Conservation (phyloP, 768 basidiomycete genomes). For the Mycena rosella region DNA sequence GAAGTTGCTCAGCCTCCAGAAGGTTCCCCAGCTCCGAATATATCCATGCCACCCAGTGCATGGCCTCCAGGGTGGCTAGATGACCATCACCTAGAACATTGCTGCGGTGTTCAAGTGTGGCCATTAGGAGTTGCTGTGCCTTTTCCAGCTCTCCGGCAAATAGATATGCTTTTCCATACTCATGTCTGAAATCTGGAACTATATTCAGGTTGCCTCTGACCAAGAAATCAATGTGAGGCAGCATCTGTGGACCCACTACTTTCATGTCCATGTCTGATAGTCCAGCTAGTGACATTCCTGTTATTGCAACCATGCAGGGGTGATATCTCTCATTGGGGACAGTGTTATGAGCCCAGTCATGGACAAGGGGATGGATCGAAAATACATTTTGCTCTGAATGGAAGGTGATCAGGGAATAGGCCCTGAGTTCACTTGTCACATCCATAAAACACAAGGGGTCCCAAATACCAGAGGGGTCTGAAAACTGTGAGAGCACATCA, state of each 20-base stretch:
- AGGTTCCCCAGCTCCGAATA: neutral
- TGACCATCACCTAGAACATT: no score
- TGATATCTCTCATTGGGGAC: neutral
- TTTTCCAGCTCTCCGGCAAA: neutral
- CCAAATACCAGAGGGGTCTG: no score
- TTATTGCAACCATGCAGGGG: neutral
- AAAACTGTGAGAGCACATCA: no score
- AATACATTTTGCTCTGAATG: no score
- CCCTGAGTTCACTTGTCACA: no score
- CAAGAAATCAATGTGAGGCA: neutral
- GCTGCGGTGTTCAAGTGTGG: no score
- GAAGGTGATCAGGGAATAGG: neutral
- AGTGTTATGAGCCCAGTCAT: neutral
- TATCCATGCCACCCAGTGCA: no score
- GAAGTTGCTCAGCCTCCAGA: slow-evolving; percentile 2
- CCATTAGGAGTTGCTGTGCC: neutral
- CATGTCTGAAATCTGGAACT: neutral
- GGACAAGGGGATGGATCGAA: neutral
- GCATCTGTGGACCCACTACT: neutral
- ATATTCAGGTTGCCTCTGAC: neutral
- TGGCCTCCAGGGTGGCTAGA: no score
- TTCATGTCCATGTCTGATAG: neutral
- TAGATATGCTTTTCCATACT: neutral
- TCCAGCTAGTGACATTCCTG: neutral
- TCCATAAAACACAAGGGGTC: no score